A percentile compares a stretch with the other conserved stretches of the same genome.
Conservation (phyloP, 2,329 filamentous ascomycete genomes). For the Hawksworthiomyces lignivorus region DNA sequence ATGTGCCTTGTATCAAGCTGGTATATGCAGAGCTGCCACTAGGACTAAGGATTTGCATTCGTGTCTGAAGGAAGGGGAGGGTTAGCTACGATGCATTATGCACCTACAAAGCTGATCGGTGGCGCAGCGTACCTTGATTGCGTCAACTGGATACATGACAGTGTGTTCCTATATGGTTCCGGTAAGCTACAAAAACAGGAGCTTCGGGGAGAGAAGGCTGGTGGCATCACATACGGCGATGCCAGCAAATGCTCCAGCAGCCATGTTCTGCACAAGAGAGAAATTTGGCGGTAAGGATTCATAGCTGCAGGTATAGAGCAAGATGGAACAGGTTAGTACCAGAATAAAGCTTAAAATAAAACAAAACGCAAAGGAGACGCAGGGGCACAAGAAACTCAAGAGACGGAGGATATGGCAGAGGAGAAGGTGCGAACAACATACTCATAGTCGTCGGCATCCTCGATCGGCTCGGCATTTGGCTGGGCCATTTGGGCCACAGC, state of each 20-base stretch:
- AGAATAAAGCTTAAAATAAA: no score
- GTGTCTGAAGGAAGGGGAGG: slow-evolving; percentile 56
- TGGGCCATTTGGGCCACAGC: slow-evolving; percentile 64
- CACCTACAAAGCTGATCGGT: no score
- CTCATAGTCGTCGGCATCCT: slow-evolving; percentile 62
- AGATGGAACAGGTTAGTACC: no score
- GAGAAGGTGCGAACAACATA: no score
- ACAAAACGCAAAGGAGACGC: no score
- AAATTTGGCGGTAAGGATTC: slow-evolving; percentile 92
- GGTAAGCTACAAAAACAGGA: background rate
- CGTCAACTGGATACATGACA: slow-evolving; percentile 97
- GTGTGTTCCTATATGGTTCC: slow-evolving; percentile 69
- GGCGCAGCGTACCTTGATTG: slow-evolving; percentile 69
- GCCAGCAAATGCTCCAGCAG: slow-evolving; percentile 90
- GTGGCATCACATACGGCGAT: slow-evolving; percentile 66
- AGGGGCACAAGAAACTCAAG: no score
- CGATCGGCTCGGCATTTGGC: slow-evolving; percentile 54
- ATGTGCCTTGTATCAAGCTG: slow-evolving; percentile 84
- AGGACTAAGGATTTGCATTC: slow-evolving; percentile 94
- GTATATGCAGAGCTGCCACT: slow-evolving; percentile 74
- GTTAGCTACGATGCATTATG: slow-evolving; percentile 18
- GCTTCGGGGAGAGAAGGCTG: no score
- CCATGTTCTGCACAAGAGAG: slow-evolving; percentile 89
- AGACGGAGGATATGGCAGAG: no score
- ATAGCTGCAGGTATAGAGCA: no score